phyloP scores from a whole-genome alignment of 2,329 filamentous ascomycete species.

The Fusarium sp. region DNA sequence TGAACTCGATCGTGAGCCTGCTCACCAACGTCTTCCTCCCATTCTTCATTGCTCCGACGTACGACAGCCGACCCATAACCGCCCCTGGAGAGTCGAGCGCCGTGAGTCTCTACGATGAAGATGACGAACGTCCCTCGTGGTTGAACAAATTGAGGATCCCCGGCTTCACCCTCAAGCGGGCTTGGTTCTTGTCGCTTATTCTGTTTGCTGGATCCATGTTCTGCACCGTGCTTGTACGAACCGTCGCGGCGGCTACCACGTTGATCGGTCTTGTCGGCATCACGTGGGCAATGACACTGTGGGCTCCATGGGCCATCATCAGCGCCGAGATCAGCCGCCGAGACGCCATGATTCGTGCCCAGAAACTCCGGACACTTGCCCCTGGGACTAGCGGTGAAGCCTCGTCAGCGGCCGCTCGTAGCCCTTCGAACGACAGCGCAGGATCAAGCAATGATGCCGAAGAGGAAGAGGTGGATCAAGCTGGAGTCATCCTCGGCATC shows the following conservation, averaged over 20 bases:
- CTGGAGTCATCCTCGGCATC: constrained; percentile 91
- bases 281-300: constrained; percentile 91
- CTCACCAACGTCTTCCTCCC: constrained; percentile 85
- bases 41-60: constrained; percentile 86
- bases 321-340: constrained; percentile 90
- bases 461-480: constrained; percentile 76
- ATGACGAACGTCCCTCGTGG: constrained; percentile 54
- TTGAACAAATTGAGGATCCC: constrained; percentile 79
- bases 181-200: constrained; percentile 89
- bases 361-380: constrained; percentile 43
- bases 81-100: constrained; percentile 49
- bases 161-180: constrained; percentile 85
- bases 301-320: constrained; percentile 96
- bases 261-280: constrained; percentile 87
- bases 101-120: constrained; percentile 45
- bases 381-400: constrained; percentile 15
- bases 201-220: constrained; percentile 87
- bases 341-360: constrained; percentile 68
- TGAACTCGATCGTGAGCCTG: constrained; percentile 90
- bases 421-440: constrained; percentile 17
- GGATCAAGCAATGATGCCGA: constrained; percentile 44
- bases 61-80: constrained; percentile 61
- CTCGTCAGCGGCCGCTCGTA: constrained; percentile 19
- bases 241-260: constrained; percentile 77
- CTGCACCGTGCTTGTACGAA: constrained; percentile 81